Base-by-base conservation (phyloP, 768 basidiomycete genomes). In the Lentinula raphanica region DNA sequence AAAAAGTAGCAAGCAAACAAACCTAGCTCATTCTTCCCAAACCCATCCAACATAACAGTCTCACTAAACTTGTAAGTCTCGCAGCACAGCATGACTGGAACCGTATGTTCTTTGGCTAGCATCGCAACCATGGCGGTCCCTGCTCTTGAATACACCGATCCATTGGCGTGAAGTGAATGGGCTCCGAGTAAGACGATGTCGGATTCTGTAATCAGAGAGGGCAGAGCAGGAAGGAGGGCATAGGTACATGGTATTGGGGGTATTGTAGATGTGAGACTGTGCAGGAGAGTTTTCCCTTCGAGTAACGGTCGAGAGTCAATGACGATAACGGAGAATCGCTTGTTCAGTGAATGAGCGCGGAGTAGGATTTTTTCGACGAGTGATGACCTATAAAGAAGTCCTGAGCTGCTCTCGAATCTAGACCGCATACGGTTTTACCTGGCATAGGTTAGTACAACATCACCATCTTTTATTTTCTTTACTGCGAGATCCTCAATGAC, bases 21-120 rank as follows among this genome's bases (percentile, higher is more conserved):
- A 92, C 96, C 97, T 39, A 98, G 76, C 72, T 99, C 97, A 66
- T 99, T 99, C 71, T 92, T 94, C 44, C 90, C 93, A 64, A 99
- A 94, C 19, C 90, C 90, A 70, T 99, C 97, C 56, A 98, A 77
- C 71, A 91, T 87, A 28, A 98, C 88, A 32, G 85, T 85, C 64
- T 98, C 96, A 17, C 91, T 90, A 66, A 95, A 98, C 71, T 99
- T 99, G 76, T 98, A 98, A 3, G 97, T 99, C 73, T 98, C 97
- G 65, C 95, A 97, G 62, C 94, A 98, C 25, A 97, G 94, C 35
- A 99, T 84, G 6, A 98, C 94, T 4, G 97, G 96, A 0, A 98
- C 89, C 23, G 86, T 87, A 65, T 88, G 83, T 48, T 85, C 84
- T 70, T 92, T 92, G 1, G 93, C 92, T 80, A 98, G 86, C 95